Percentiles rank a stretch among this genome's conserved stretches.
Conservation (phyloP, 345 rosid species). For the Eucalyptus fibrosa region DNA sequence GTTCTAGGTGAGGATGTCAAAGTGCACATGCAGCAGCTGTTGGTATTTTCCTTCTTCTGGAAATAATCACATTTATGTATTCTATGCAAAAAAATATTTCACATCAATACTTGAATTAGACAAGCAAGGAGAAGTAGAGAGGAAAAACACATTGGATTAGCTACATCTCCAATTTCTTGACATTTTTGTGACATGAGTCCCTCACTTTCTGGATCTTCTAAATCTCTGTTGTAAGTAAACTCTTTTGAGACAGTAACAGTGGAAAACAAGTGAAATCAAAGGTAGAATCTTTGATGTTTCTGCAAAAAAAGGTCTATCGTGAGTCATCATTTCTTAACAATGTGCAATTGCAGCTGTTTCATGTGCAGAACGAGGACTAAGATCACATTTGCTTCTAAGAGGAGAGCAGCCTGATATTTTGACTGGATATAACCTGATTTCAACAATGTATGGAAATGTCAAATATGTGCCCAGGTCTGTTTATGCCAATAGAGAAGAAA, state of each 20-base stretch:
- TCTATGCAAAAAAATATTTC: not conserved
- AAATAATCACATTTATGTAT: not conserved
- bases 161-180: not conserved
- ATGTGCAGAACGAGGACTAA: conserved; percentile 78
- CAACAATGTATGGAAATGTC: conserved; percentile 60
- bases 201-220: not conserved
- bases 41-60: conserved; percentile 30
- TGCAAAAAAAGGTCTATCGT: not conserved
- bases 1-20: conserved; percentile 97
- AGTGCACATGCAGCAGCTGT: conserved; percentile 88
- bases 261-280: not conserved
- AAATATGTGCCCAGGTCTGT: conserved; percentile 50
- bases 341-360: conserved; percentile 59
- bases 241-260: not conserved
- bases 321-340: not conserved
- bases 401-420: conserved; percentile 79
- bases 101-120: not conserved
- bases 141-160: not conserved
- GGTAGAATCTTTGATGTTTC: not conserved
- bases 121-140: not conserved
- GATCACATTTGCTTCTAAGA: conserved; percentile 71
- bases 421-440: conserved; percentile 77
- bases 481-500: conserved; percentile 50
- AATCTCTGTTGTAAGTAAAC: not conserved
- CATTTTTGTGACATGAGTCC: not conserved